Evolutionary conservation across 495 filamentous ascomycete species (phyloP), one percentile per base, ranked within the genome.

Genomic region (Annulohypoxylon nitens): DNA sequence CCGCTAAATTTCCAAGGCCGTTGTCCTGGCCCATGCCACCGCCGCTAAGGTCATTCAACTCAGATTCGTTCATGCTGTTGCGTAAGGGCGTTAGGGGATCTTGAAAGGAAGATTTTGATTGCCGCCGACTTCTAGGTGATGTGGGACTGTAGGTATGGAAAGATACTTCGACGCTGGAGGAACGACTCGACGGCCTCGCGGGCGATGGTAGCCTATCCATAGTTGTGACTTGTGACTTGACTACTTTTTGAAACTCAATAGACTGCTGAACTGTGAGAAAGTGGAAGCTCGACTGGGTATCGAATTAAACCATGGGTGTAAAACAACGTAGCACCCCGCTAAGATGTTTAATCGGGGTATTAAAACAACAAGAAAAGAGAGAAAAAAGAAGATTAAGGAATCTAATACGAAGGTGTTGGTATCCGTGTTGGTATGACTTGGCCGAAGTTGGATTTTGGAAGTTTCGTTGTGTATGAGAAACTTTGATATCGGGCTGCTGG

Each of bases 1-100:
- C 94, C 11, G 94, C 93, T 16, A 98, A 82, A 70, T 92, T 97
- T 37, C 93, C 94, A 18, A 96, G 81, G 0, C 93, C 93, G 36
- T 89, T 90, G 34, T 78, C 79, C 2, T 71, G 78, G 47, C 67
- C 81, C 75, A 78, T 80, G 23, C 78, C 80, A 63, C 76, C 75
- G 69, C 77, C 73, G 76, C 80, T 78, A 64, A 88, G 79, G 83
- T 87, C 74, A 86, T 82, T 72, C 47, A 80, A 78, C 61, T 86
- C 85, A 26, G 81, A 75, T 45, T 81, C 80, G 65, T 82, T 84
- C 73, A 86, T 83, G 70, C 83, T 85, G 60, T 86, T 83, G 18
- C 86, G 86, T 53, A 87, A 85, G 48, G 88, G 87, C 3, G 87
- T 86, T 41, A 85, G 76, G 26, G 91, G 91, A 11, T 90, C 91